Percentiles rank a stretch among this genome's conserved stretches.
Evolutionary conservation across 805 yeast genomes (phyloP).

Genomic region (Metschnikowia baotianmanensis): DNA sequence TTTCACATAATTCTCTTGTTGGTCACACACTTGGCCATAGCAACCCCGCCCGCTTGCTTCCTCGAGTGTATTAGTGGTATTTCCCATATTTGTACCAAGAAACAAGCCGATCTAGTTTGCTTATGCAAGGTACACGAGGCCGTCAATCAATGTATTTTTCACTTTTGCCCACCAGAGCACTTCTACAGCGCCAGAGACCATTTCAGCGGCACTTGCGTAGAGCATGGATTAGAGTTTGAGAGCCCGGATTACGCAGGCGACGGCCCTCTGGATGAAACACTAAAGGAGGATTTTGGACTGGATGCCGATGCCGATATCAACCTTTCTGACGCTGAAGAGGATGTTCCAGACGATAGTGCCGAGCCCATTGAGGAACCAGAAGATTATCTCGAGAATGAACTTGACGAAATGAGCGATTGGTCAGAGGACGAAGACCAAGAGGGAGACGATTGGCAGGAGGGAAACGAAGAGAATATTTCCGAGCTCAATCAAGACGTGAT

Average conservation of each 20-base stretch:
- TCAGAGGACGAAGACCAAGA: slow-evolving; percentile 5
- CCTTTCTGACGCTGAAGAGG: slow-evolving; percentile 4
- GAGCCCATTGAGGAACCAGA: background rate
- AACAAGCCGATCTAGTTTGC: slow-evolving; percentile 38
- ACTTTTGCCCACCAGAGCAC: slow-evolving; percentile 43
- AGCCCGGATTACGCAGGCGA: background rate
- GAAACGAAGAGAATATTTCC: slow-evolving; percentile 1
- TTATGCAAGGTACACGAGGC: slow-evolving; percentile 38
- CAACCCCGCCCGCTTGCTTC: slow-evolving; percentile 54
- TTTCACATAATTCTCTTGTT: slow-evolving; percentile 5
- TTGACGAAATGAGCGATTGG: slow-evolving; percentile 4
- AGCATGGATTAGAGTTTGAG: slow-evolving; percentile 21
- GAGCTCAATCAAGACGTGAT: slow-evolving; percentile 11
- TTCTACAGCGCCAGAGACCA: slow-evolving; percentile 48
- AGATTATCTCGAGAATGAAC: background rate
- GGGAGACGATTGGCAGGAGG: slow-evolving; percentile 5
- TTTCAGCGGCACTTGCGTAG: slow-evolving; percentile 47
- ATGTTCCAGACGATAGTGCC: background rate
- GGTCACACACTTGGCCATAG: slow-evolving; percentile 13
- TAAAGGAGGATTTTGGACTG: slow-evolving; percentile 1
- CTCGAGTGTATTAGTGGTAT: slow-evolving; percentile 40
- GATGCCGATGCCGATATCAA: background rate
- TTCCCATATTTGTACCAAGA: slow-evolving; percentile 31
- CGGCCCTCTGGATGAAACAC: background rate
- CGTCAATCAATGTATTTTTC: slow-evolving; percentile 44